Conservation (phyloP, 1,139 yeast genomes). For the Debaryomycetaceae sp. region DNA sequence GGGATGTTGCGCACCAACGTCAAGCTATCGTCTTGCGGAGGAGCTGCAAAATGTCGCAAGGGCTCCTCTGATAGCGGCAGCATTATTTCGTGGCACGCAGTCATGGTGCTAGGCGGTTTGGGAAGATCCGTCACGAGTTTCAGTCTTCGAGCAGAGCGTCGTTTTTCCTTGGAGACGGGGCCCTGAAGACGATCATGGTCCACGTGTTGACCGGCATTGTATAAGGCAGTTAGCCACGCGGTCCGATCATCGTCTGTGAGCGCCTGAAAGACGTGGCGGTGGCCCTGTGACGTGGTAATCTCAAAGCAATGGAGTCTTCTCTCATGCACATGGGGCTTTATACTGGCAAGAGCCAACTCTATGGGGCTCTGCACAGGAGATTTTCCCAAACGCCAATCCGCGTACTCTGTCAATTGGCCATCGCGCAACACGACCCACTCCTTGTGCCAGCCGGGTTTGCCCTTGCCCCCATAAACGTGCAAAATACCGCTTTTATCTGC, state of each 20-base stretch:
- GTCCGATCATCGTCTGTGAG: conserved; percentile 57
- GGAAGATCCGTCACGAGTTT: not conserved
- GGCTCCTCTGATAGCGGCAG: conserved; percentile 21
- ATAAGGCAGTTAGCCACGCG: conserved; percentile 55
- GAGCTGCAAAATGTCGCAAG: conserved; percentile 15
- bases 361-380: conserved; percentile 60
- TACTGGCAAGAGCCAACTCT: conserved; percentile 61
- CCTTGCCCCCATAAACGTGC: conserved; percentile 62
- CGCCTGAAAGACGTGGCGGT: conserved; percentile 71
- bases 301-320: conserved; percentile 59
- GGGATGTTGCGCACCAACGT: conserved; percentile 32
- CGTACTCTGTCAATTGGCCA: conserved; percentile 60
- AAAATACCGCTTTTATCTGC: conserved; percentile 33
- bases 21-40: conserved; percentile 19
- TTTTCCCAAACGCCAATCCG: conserved; percentile 73
- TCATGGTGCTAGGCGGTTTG: not conserved
- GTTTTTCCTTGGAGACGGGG: conserved; percentile 5
- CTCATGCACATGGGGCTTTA: conserved; percentile 40
- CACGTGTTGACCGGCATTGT: conserved; percentile 37
- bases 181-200: conserved; percentile 13
- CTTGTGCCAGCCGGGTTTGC: conserved; percentile 81
- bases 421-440: conserved; percentile 73
- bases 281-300: conserved; percentile 58
- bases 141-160: conserved; percentile 1
- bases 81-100: not conserved